Evolutionary conservation across 208 protist species (phyloP).

Genomic region (Crithidia thermophila): DNA sequence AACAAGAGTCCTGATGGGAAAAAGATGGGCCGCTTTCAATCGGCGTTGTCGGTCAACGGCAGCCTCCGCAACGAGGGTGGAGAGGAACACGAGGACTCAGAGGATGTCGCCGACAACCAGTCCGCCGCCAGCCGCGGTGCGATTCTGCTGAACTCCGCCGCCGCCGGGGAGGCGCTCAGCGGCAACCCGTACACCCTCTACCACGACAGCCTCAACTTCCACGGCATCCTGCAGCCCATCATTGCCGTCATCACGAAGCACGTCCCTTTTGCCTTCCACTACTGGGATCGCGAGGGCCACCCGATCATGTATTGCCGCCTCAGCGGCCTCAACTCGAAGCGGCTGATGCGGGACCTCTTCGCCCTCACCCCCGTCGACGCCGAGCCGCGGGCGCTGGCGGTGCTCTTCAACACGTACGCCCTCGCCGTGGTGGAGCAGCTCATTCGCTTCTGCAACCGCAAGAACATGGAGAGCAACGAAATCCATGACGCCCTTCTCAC

Average conservation of each 20-base stretch:
- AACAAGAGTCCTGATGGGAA: background rate
- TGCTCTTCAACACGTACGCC: slow-evolving; percentile 60
- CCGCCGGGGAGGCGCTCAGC: slow-evolving; percentile 11
- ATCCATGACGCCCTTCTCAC: slow-evolving; percentile 23
- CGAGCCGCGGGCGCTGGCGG: slow-evolving; percentile 40
- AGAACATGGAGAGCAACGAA: slow-evolving; percentile 27
- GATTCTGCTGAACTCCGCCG: slow-evolving; percentile 23
- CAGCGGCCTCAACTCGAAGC: slow-evolving; percentile 30
- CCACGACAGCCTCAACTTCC: slow-evolving; percentile 47
- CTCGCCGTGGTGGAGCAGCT: slow-evolving; percentile 59
- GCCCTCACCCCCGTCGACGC: slow-evolving; percentile 49
- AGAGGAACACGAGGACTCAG: background rate
- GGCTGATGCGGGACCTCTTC: slow-evolving; percentile 45
- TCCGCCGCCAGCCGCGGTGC: slow-evolving; percentile 1
- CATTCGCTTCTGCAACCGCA: slow-evolving; percentile 45
- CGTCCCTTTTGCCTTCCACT: slow-evolving; percentile 59
- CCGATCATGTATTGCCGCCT: slow-evolving; percentile 68
- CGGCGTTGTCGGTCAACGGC: background rate
- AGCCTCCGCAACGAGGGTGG: background rate
- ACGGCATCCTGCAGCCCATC: slow-evolving; percentile 63
- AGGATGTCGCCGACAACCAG: slow-evolving; percentile 6
- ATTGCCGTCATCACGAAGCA: slow-evolving; percentile 37
- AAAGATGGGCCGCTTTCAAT: background rate
- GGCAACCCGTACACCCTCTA: slow-evolving; percentile 8
- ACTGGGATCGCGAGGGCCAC: slow-evolving; percentile 68